These are phyloP conservation scores for Alternaria viburni DNA, from an alignment of 2,329 filamentous ascomycete species.

Conservation along the genomic window DNA sequence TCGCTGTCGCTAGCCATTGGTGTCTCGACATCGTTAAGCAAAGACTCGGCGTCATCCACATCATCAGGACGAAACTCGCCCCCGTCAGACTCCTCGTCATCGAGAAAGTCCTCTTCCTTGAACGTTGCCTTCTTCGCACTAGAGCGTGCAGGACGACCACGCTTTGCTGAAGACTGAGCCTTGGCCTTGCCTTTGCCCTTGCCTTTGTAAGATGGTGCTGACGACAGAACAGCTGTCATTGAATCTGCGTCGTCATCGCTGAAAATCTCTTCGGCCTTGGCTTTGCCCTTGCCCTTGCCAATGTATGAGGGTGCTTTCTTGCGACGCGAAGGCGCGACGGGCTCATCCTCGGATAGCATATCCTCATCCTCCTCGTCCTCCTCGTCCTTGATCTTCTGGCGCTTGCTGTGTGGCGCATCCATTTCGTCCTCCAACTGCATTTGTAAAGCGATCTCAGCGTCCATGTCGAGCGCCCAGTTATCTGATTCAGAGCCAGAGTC, in stretches of 20 bases:
- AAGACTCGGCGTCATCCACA: slow-evolving; percentile 29
- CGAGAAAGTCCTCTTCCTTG: slow-evolving; percentile 23
- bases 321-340: slow-evolving; percentile 14
- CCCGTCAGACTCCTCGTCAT: slow-evolving; percentile 32
- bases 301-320: slow-evolving; percentile 14
- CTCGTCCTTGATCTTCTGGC: slow-evolving; percentile 36
- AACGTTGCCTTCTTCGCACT: slow-evolving; percentile 25
- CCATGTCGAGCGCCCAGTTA: slow-evolving; percentile 46
- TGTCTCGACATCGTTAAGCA: slow-evolving; percentile 24
- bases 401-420: slow-evolving; percentile 51
- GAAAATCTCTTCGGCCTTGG: slow-evolving; percentile 9
- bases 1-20: slow-evolving; percentile 34
- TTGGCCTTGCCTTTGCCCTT: slow-evolving; percentile 34
- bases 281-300: slow-evolving; percentile 28
- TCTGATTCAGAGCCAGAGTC: slow-evolving; percentile 42
- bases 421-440: slow-evolving; percentile 63
- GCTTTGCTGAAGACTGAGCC: slow-evolving; percentile 11
- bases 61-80: slow-evolving; percentile 39
- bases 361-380: slow-evolving; percentile 44
- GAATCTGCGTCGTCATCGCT: slow-evolving; percentile 14
- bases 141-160: slow-evolving; percentile 27
- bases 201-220: slow-evolving; percentile 23
- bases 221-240: slow-evolving; percentile 3
- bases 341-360: slow-evolving; percentile 24
- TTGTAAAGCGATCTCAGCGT: slow-evolving; percentile 62